Base-by-base conservation (phyloP, 2,329 filamentous ascomycete species). In the Hypoxylon sp. region DNA sequence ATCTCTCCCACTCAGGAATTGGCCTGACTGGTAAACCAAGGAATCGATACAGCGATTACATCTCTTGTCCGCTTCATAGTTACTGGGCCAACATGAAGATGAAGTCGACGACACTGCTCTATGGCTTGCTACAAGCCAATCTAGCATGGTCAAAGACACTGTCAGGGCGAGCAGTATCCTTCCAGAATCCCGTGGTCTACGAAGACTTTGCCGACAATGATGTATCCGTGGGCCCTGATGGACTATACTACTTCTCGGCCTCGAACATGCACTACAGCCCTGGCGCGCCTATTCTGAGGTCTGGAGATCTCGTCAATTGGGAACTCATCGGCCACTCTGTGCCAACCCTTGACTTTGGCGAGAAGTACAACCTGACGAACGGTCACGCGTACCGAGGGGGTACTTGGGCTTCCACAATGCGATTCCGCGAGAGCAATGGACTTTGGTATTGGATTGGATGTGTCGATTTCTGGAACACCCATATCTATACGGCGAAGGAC, bases 371-470 rank as follows among this genome's bases (percentile, higher is more conserved):
- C 60, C 68, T 83, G 7, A 67, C 66, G 5, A 71, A 69, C 37
- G 68, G 69, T 2, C 64, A 67, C 2, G 77, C 75, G 1, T 84
- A 84, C 52, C 71, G 77, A 6, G 71, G 75, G 32, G 81, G 82
- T 0, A 82, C 78, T 4, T 84, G 78, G 78, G 81, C 82, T 0
- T 81, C 77, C 0, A 77, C 75, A 0, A 67, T 84, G 50, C 69
- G 75, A 3, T 83, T 83, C 62, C 74, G 79, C 5, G 59, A 73
- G 36, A 78, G 74, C 21, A 77, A 73, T 19, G 70, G 73, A 1
- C 67, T 69, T 1, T 85, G 75, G 65, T 82, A 83, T 68, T 84
- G 81, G 81, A 73, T 81, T 7, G 81, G 80, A 0, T 84, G 81
- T 55, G 70, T 81, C 32, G 73, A 79, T 32, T 76, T 73, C 47